phyloP scores from a whole-genome alignment of 2,329 filamentous ascomycete genomes.

The Epicoccum sorghinum region DNA sequence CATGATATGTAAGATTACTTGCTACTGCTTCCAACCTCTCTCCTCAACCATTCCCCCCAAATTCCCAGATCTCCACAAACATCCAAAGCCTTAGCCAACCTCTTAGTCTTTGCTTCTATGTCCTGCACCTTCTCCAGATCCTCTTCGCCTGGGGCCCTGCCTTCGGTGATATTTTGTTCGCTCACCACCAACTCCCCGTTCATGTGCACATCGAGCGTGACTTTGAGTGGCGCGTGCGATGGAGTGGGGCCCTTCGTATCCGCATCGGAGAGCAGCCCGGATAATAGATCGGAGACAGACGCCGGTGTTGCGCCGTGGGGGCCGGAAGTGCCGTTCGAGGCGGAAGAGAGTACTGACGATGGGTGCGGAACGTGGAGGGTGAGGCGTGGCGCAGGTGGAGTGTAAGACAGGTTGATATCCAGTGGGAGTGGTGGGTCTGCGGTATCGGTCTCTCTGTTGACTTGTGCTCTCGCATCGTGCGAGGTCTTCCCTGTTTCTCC shows the following conservation, averaged over 20 bases:
- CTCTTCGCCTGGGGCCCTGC: slow-evolving; percentile 21
- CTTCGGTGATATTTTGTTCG: slow-evolving; percentile 59
- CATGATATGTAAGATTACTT: too few species aligned
- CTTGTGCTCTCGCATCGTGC: slow-evolving; percentile 21
- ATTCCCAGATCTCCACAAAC: slow-evolving; percentile 57
- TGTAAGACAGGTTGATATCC: slow-evolving; percentile 41
- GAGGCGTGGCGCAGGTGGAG: slow-evolving; percentile 40
- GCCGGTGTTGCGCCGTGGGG: slow-evolving; percentile 12
- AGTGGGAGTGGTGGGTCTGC: slow-evolving; percentile 24
- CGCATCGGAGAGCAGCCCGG: slow-evolving; percentile 23
- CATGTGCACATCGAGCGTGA: slow-evolving; percentile 64
- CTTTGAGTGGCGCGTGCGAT: slow-evolving; percentile 53
- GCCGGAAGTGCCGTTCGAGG: not conserved
- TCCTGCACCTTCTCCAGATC: slow-evolving; percentile 36
- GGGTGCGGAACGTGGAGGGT: slow-evolving; percentile 41
- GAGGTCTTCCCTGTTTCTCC: slow-evolving; percentile 9
- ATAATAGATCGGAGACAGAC: slow-evolving; percentile 27
- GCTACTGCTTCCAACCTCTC: slow-evolving; percentile 18
- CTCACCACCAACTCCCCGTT: slow-evolving; percentile 65
- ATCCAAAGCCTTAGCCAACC: slow-evolving; percentile 54
- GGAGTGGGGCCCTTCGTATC: slow-evolving; percentile 31
- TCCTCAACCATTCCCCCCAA: slow-evolving; percentile 58
- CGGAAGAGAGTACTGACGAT: not conserved
- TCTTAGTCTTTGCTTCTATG: slow-evolving; percentile 34
- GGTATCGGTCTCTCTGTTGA: slow-evolving; percentile 12